Percentiles rank a stretch among this genome's conserved stretches.
Conservation (phyloP, 1,139 yeast genomes). For the Hemisphaericaspora lyxosophila region DNA sequence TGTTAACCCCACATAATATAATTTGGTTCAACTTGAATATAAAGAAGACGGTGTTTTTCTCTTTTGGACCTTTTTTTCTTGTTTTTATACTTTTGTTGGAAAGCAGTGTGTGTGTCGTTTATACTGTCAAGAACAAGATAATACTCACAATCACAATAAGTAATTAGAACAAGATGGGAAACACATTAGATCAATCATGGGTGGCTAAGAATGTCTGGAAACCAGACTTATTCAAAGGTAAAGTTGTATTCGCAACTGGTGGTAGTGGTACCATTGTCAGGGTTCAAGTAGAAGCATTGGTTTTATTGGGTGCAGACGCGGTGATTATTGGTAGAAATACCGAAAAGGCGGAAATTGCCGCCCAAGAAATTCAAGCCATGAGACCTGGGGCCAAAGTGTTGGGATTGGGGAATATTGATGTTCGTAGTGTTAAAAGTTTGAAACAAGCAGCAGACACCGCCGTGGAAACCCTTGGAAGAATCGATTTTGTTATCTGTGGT, state of each 20-base stretch:
- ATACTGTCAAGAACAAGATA: no score
- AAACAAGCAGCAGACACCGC: constrained; percentile 64
- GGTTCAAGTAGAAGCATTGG: constrained; percentile 85
- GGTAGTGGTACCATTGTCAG: constrained; percentile 96
- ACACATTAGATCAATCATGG: constrained; percentile 29
- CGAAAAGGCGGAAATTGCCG: constrained; percentile 66
- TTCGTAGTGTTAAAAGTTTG: constrained; percentile 63
- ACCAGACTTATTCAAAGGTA: constrained; percentile 71
- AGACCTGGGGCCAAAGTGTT: constrained; percentile 68
- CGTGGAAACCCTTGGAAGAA: constrained; percentile 64
- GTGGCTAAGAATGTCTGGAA: constrained; percentile 41
- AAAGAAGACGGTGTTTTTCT: background rate
- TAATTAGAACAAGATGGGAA: constrained; percentile 11
- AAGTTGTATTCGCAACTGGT: constrained; percentile 91
- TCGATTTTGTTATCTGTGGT: constrained; percentile 88
- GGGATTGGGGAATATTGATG: constrained; percentile 76
- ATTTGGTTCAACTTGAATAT: background rate
- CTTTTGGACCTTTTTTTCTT: background rate
- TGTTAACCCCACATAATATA: no score
- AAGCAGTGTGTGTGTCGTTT: background rate
- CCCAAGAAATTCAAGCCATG: constrained; percentile 58
- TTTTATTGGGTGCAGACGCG: constrained; percentile 83
- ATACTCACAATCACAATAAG: background rate
- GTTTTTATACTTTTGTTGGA: background rate
- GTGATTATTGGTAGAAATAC: constrained; percentile 80